phyloP scores from a whole-genome alignment of 2,329 filamentous ascomycete genomes.

The Penicillium sp. region DNA sequence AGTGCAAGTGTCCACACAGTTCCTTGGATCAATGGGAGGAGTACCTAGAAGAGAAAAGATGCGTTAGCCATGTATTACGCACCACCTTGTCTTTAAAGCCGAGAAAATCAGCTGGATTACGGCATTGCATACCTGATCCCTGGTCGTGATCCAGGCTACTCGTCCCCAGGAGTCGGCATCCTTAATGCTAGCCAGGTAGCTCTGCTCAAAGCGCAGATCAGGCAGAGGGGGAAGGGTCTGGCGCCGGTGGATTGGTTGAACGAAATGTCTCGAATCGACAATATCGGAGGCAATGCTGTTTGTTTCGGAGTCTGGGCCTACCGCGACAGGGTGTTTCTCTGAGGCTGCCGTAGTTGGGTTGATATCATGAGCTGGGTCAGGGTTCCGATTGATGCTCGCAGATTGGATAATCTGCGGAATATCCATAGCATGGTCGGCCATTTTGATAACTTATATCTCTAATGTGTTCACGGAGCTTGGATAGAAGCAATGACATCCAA shows the following conservation, averaged over 20 bases:
- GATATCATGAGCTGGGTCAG: conserved; percentile 71
- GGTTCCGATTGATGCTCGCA: conserved; percentile 70
- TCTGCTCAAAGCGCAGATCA: conserved; percentile 95
- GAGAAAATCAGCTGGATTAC: neutral
- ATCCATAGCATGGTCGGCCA: conserved; percentile 63
- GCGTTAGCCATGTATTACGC: conserved; percentile 3
- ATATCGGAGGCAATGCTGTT: conserved; percentile 51
- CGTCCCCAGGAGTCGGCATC: conserved; percentile 75
- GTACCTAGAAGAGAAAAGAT: conserved; percentile 55
- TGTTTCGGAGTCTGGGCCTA: conserved; percentile 41
- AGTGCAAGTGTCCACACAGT: conserved; percentile 83
- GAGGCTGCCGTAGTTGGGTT: conserved; percentile 77
- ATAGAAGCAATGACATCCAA: neutral
- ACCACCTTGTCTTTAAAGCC: neutral
- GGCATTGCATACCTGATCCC: conserved; percentile 70
- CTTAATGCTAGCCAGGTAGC: conserved; percentile 87
- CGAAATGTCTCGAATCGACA: conserved; percentile 37
- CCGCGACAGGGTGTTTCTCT: conserved; percentile 63
- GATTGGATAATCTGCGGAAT: conserved; percentile 78
- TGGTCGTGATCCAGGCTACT: conserved; percentile 77
- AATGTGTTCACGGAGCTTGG: neutral
- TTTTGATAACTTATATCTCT: conserved; percentile 30
- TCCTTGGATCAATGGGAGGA: conserved; percentile 85
- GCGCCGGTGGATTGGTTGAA: conserved; percentile 38
- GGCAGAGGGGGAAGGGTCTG: conserved; percentile 66